A percentile compares a stretch with the other conserved stretches of the same genome.
Evolutionary conservation across 345 rosid species (phyloP).

Genomic region (Mangifera indica): DNA sequence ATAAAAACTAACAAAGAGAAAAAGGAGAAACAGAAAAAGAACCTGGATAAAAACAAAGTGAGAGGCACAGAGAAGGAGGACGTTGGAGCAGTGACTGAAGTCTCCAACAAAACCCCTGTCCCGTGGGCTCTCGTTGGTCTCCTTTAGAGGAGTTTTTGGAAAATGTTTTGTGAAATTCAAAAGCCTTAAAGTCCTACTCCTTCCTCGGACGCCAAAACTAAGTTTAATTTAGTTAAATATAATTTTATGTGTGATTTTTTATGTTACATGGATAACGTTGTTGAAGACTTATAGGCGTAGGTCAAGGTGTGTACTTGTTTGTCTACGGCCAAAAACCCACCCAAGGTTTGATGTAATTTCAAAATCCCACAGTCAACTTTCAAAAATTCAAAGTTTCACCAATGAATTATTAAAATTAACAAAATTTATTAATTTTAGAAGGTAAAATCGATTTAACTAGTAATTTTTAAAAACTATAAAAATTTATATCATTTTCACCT

Average conservation of each 20-base stretch:
- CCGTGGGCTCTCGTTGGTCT: constrained; percentile 26
- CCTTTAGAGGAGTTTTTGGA: constrained; percentile 1
- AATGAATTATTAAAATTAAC: too few relatives aligned
- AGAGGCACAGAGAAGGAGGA: constrained; percentile 25
- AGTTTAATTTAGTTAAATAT: constrained; percentile 21
- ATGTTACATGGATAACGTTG: too few relatives aligned
- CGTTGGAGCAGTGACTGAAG: constrained; percentile 30
- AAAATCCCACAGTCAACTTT: too few relatives aligned
- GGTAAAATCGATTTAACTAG: too few relatives aligned
- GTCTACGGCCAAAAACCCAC: too few relatives aligned
- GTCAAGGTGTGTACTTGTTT: neutral
- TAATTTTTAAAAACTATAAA: too few relatives aligned
- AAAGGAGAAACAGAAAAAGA: constrained; percentile 1
- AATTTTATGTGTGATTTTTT: neutral
- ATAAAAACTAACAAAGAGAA: constrained; percentile 8
- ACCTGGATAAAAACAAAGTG: constrained; percentile 20
- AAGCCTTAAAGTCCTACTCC: neutral
- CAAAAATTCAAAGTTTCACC: too few relatives aligned
- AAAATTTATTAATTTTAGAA: too few relatives aligned
- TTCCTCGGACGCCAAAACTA: constrained; percentile 26
- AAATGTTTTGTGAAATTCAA: constrained; percentile 10
- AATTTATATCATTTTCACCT: too few relatives aligned
- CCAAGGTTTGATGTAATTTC: too few relatives aligned
- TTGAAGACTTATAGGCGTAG: too few relatives aligned
- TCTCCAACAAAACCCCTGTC: constrained; percentile 21